Base-by-base conservation (phyloP, 2,329 filamentous ascomycete genomes). In the Fusarium sp. region DNA sequence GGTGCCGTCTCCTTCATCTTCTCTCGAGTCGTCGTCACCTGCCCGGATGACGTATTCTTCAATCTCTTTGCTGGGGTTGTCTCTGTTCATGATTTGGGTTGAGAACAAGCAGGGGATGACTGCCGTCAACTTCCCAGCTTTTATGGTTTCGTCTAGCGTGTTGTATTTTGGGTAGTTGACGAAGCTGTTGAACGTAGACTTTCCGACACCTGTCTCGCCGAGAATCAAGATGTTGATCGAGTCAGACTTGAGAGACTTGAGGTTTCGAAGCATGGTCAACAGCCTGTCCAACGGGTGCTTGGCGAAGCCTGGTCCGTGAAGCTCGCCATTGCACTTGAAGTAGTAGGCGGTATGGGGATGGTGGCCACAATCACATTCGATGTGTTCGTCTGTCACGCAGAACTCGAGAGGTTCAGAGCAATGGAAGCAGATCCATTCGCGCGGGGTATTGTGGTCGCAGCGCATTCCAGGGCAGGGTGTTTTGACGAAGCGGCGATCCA, bases 151-250 rank as follows among this genome's bases (percentile, higher is more conserved):
- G 5, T 85, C 81, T 0, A 87, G 77, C 0, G 80, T 80, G 0
- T 80, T 74, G 58, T 80, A 84, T 0, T 73, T 77, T 5, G 87
- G 66, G 64, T 87, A 87, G 68, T 88, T 88, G 71, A 84, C 73
- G 36, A 87, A 86, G 0, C 85, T 82, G 56, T 87, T 88, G 47
- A 83, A 88, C 0, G 86, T 87, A 1, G 84, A 86, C 62, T 88
- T 88, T 0, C 86, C 86, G 0, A 87, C 86, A 0, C 85, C 86
- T 0, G 85, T 86, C 71, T 87, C 85, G 0, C 86, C 86, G 0
- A 88, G 77, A 6, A 88, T 82, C 27, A 88, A 29, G 22, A 40
- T 58, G 35, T 58, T 58, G 35, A 58, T 2, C 1, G 22, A 27
- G 33, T 58, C 22, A 2, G 35, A 3, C 6, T 36, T n/a, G 16